phyloP scores from a whole-genome alignment of 441 rosid genomes.

The Manihot esculenta region DNA sequence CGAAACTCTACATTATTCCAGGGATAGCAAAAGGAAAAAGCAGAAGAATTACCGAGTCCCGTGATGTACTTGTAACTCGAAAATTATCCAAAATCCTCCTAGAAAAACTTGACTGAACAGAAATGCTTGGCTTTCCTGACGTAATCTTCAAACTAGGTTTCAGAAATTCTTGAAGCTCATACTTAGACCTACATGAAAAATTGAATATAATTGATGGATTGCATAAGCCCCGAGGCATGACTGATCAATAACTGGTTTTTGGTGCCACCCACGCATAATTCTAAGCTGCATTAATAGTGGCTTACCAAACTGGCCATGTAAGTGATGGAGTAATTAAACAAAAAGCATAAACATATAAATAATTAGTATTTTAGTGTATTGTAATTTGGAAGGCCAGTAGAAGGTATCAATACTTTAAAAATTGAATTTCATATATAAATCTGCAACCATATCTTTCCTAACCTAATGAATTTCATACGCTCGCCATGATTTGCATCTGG shows the following conservation, averaged over 20 bases:
- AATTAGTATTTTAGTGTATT: background rate
- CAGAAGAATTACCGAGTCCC: conserved; percentile 41
- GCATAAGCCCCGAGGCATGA: conserved; percentile 10
- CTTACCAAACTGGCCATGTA: conserved; percentile 2
- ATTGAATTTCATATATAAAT: background rate
- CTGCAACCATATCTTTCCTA: conserved; percentile 14
- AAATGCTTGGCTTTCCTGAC: conserved; percentile 47
- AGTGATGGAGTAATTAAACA: background rate
- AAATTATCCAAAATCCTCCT: conserved; percentile 64
- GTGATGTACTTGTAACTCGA: conserved; percentile 47
- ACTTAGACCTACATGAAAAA: conserved; percentile 71
- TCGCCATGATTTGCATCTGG: conserved; percentile 76
- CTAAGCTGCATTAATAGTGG: conserved; percentile 4
- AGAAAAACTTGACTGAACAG: conserved; percentile 58
- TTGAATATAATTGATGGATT: conserved; percentile 20
- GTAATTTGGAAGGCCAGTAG: background rate
- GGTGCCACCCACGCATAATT: conserved; percentile 5
- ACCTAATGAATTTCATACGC: conserved; percentile 83
- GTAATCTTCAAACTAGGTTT: conserved; percentile 88
- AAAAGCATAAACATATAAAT: conserved; percentile 1
- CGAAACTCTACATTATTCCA: background rate
- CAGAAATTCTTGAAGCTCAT: conserved; percentile 90
- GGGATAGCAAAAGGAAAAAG: background rate
- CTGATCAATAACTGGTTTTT: background rate
- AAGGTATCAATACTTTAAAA: background rate